Evolutionary conservation across 2,329 filamentous ascomycete genomes (phyloP).

Genomic region (Chrysoporthe deuterocubensis): DNA sequence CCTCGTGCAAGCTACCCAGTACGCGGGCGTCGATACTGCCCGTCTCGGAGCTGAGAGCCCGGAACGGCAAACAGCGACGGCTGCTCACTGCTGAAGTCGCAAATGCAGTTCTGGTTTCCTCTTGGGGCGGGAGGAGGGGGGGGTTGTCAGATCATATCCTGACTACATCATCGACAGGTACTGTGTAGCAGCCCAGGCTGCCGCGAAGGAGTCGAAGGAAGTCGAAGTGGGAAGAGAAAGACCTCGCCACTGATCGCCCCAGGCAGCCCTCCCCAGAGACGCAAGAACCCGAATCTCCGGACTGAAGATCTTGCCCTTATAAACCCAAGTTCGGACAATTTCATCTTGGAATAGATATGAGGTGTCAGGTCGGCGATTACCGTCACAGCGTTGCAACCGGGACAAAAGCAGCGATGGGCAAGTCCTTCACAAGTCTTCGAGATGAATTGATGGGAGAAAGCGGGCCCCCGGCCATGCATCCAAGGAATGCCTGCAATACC

Average conservation of each 20-base stretch:
- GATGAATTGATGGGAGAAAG: not conserved
- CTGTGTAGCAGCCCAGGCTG: not conserved
- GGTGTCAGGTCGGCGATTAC: constrained; percentile 1
- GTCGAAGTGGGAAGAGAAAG: not conserved
- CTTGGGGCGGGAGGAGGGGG: not conserved
- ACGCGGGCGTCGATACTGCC: not conserved
- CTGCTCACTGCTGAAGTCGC: not conserved
- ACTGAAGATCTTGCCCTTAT: not conserved
- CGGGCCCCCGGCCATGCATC: not conserved
- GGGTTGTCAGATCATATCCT: not conserved
- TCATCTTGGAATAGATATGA: not conserved
- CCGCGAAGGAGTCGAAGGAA: not conserved
- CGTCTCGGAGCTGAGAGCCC: not conserved
- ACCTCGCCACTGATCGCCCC: not conserved
- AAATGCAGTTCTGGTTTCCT: not conserved
- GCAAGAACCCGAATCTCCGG: not conserved
- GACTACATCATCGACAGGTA: not conserved
- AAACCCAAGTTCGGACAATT: not conserved
- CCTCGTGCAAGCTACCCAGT: not conserved
- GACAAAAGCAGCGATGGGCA: not conserved
- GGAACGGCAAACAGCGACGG: not conserved
- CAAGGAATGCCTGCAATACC: not conserved
- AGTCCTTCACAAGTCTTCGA: not conserved
- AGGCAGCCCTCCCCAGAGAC: not conserved
- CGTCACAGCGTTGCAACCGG: not conserved